phyloP scores from a whole-genome alignment of 441 rosid genomes.

The Jatropha podagrica region DNA sequence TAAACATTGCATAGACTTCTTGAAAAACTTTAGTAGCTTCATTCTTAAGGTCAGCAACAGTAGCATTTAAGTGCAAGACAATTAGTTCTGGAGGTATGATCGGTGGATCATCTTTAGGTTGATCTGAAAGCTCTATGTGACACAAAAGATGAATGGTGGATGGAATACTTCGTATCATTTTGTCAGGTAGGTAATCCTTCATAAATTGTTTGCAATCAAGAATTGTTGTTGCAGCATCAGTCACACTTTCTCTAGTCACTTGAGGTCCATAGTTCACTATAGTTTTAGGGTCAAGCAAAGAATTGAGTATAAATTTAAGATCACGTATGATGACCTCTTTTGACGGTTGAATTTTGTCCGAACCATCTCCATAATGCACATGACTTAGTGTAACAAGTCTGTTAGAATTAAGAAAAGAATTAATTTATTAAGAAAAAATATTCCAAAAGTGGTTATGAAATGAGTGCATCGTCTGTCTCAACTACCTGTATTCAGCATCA shows the following conservation, averaged over 20 bases:
- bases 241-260: constrained; percentile 35
- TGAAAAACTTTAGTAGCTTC: constrained; percentile 57
- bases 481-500: constrained; percentile 65
- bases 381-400: constrained; percentile 46
- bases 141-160: constrained; percentile 45
- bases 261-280: constrained; percentile 33
- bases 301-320: constrained; percentile 49
- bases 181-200: constrained; percentile 43
- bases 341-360: constrained; percentile 31
- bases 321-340: constrained; percentile 50
- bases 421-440: background rate
- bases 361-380: constrained; percentile 26
- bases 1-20: constrained; percentile 67
- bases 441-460: background rate
- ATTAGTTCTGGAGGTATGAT: constrained; percentile 54
- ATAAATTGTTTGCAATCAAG: constrained; percentile 77
- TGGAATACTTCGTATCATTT: constrained; percentile 24
- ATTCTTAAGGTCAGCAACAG: constrained; percentile 50
- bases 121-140: constrained; percentile 50
- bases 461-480: background rate
- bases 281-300: constrained; percentile 50
- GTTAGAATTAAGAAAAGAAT: constrained; percentile 8
- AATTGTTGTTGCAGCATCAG: constrained; percentile 52
- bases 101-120: constrained; percentile 42
- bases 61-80: constrained; percentile 48